Evolutionary conservation across 768 basidiomycete genomes (phyloP).

Genomic region (Agrocybe praecox): DNA sequence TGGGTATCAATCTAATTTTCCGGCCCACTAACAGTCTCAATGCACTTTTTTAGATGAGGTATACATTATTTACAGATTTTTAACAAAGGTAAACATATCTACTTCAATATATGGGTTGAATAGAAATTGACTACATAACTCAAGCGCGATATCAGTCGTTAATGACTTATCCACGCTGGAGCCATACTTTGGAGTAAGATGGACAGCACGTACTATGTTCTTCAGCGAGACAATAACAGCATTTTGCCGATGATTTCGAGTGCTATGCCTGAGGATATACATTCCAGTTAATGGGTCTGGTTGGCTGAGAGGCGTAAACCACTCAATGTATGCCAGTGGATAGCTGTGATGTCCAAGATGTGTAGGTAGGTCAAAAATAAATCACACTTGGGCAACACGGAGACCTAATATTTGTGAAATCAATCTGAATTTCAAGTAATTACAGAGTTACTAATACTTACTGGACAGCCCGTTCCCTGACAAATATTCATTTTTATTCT

Average conservation of each 20-base stretch:
- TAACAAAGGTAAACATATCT: no score
- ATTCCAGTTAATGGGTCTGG: slow-evolving; percentile 14
- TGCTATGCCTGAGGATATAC: slow-evolving; percentile 11
- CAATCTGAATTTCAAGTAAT: slow-evolving; percentile 7
- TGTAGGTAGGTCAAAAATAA: not conserved
- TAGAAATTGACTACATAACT: no score
- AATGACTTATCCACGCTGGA: no score
- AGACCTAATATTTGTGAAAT: not conserved
- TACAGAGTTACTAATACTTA: slow-evolving; percentile 15
- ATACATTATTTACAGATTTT: no score
- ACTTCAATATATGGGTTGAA: no score
- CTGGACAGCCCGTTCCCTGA: no score
- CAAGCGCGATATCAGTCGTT: no score
- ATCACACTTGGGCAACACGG: slow-evolving; percentile 19
- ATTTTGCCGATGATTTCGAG: slow-evolving; percentile 6
- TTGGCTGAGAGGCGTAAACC: slow-evolving; percentile 22
- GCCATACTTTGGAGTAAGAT: no score
- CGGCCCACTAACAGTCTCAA: no score
- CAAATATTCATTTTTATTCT: no score
- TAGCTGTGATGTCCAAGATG: slow-evolving; percentile 5
- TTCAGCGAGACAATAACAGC: slow-evolving; percentile 17
- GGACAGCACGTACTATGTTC: not conserved
- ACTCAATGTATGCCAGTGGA: slow-evolving; percentile 24
- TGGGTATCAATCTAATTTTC: no score
- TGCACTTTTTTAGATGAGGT: no score